phyloP scores from a whole-genome alignment of 1,284 basidiomycete genomes.

The Exobasidium cylindrosporum region DNA sequence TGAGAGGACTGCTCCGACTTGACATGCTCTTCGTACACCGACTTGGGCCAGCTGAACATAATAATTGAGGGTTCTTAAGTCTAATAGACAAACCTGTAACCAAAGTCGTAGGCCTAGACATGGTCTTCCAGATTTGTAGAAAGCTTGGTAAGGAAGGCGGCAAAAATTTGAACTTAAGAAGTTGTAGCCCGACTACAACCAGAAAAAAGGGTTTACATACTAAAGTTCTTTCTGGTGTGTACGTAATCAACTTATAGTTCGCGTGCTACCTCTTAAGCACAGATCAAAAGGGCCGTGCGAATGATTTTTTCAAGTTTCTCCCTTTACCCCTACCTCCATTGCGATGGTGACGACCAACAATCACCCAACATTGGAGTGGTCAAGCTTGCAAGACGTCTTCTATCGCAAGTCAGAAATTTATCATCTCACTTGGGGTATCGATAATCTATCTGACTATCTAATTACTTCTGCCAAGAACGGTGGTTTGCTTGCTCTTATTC shows the following conservation, averaged over 20 bases:
- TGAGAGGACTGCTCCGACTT: background rate
- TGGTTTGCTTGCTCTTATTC: conserved; percentile 83
- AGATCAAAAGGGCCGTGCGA: no score
- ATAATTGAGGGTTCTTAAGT: background rate
- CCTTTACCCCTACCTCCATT: background rate
- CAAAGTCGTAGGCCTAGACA: background rate
- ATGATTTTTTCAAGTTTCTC: background rate
- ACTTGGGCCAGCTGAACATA: background rate
- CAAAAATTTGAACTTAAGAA: no score
- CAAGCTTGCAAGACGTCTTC: conserved; percentile 50
- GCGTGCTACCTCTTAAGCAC: no score
- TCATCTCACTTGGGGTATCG: conserved; percentile 69
- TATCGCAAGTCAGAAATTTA: conserved; percentile 75
- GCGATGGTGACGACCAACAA: background rate
- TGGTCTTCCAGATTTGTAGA: background rate
- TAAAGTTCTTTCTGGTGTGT: no score
- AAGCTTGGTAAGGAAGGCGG: no score
- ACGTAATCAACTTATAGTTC: no score
- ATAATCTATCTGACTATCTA: conserved; percentile 75
- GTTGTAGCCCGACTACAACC: no score
- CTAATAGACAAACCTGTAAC: background rate
- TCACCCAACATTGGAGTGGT: conserved; percentile 46
- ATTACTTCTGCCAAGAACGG: conserved; percentile 79
- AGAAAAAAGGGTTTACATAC: no score
- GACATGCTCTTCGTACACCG: background rate